These are phyloP conservation scores for Flammula alnicola DNA, from an alignment of 1,284 basidiomycete genomes.

Conservation along the genomic window DNA sequence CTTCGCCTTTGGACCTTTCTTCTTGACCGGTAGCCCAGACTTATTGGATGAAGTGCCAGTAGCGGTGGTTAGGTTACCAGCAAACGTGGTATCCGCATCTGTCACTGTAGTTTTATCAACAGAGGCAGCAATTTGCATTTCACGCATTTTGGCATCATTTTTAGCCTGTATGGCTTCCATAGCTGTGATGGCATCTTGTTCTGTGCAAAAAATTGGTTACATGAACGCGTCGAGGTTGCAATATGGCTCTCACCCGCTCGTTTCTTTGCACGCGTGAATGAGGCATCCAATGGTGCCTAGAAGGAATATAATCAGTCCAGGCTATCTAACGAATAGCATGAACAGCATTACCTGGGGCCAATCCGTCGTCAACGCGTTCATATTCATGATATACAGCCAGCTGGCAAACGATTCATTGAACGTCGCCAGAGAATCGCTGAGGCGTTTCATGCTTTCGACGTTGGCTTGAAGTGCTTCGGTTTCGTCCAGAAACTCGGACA, in stretches of 20 bases:
- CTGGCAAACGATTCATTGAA: conserved; percentile 96
- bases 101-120: conserved; percentile 51
- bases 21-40: conserved; percentile 46
- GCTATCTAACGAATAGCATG: too few species aligned
- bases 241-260: conserved; percentile 56
- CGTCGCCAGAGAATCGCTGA: conserved; percentile 78
- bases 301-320: conserved; percentile 1
- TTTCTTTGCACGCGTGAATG: conserved; percentile 59
- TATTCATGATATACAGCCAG: conserved; percentile 90
- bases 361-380: conserved; percentile 92
- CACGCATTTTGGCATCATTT: conserved; percentile 25
- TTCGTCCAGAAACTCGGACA: conserved; percentile 89
- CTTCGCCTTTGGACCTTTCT: conserved; percentile 68
- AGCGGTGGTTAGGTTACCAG: conserved; percentile 44
- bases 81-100: conserved; percentile 45
- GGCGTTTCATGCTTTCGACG: conserved; percentile 68
- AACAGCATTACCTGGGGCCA: conserved; percentile 77
- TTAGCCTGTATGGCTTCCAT: conserved; percentile 42
- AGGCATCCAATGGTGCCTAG: conserved; percentile 68
- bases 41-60: conserved; percentile 32
- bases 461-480: conserved; percentile 80
- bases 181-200: conserved; percentile 50
- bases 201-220: conserved; percentile 34
- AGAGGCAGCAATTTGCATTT: conserved; percentile 28
- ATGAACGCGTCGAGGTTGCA: background rate